Base-by-base conservation (phyloP, 352 stramenopile species). In the Pythium apleroticum region DNA sequence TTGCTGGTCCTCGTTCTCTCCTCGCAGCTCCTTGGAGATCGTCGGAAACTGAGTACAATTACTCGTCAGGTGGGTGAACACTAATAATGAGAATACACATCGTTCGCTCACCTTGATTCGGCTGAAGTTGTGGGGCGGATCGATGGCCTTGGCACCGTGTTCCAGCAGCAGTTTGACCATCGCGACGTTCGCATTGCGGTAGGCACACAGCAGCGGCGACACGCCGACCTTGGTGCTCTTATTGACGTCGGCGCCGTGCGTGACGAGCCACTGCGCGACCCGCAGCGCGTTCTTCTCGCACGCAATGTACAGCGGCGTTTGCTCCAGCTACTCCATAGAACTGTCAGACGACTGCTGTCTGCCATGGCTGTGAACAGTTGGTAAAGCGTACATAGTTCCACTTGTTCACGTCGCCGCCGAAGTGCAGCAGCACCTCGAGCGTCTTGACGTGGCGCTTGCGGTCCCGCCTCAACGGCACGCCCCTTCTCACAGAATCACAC, bases 361-460 rank as follows among this genome's bases (percentile, higher is more conserved):
- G n/a, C n/a, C n/a, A n/a, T n/a, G n/a, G n/a, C n/a, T n/a, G n/a
- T n/a, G n/a, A n/a, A n/a, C 24, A 35, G 48, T 37, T 52, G 4
- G 27, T 48, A 12, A 22, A 12, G 60, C 66, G 11, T 63, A 85
- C 80, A 22, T 69, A 50, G 57, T 90, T 90, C 65, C 63, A 52
- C 63, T 83, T 74, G 48, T 88, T 81, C 28, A 87, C 65, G n/a
- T 75, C 71, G 3, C 70, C 81, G 1, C 81, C 81, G 52, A 89
- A 90, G 17, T 65, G 68, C 24, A 82, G 55, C 30, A 90, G 60
- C 55, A 80, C 68, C 11, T 80, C 76, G 9, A 90, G 68, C 10
- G 81, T 89, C 58, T 84, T 78, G 20, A 89, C 30, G 43, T 89
- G 79, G 1, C 74, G 70, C 31, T 85, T 73, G 20, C 66, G 58